Conservation (phyloP, 2,329 filamentous ascomycete species). For the Didymella sp. region DNA sequence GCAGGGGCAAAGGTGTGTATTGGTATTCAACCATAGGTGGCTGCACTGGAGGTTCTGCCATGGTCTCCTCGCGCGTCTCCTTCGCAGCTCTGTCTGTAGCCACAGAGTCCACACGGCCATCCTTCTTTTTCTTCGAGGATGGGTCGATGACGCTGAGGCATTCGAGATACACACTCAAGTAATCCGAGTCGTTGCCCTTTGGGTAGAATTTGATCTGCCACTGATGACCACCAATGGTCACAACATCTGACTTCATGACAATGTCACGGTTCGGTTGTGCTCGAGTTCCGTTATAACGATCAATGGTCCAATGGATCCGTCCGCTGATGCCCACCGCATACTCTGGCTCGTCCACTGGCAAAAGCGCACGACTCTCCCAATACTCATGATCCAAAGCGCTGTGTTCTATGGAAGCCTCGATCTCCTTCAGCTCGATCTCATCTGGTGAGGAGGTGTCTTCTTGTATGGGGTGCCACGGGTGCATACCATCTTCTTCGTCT, state of each 20-base stretch:
- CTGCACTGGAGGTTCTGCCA: constrained; percentile 14
- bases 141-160: constrained; percentile 59
- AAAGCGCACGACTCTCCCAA: constrained; percentile 65
- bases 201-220: constrained; percentile 73
- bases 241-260: constrained; percentile 64
- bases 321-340: constrained; percentile 61
- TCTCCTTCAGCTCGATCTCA: constrained; percentile 65
- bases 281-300: constrained; percentile 65
- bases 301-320: constrained; percentile 65
- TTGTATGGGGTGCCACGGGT: constrained; percentile 60
- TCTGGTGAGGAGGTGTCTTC: constrained; percentile 64
- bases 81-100: background rate
- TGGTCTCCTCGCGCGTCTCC: constrained; percentile 6
- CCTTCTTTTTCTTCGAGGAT: constrained; percentile 26
- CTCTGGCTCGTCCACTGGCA: constrained; percentile 64
- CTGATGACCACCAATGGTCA: constrained; percentile 65
- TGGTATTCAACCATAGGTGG: constrained; percentile 23
- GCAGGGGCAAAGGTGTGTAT: constrained; percentile 48
- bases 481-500: constrained; percentile 47
- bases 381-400: constrained; percentile 65
- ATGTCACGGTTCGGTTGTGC: constrained; percentile 65
- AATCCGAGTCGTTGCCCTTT: constrained; percentile 64
- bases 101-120: constrained; percentile 13
- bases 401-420: constrained; percentile 58
- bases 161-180: constrained; percentile 67